Base-by-base conservation (phyloP, 2,329 filamentous ascomycete species). In the Myriosclerotinia duriaeana region DNA sequence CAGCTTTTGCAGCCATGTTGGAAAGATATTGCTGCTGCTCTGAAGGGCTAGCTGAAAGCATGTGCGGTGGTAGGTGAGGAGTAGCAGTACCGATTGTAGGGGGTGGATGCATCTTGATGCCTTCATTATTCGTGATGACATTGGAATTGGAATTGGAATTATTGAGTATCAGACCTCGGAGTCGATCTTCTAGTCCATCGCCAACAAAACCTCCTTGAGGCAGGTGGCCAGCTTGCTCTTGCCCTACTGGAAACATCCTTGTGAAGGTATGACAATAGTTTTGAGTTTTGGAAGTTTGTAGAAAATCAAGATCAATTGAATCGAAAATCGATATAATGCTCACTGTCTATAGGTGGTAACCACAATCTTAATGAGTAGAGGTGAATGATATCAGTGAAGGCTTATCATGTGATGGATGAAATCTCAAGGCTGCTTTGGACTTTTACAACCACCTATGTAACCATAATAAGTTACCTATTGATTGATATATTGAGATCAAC, bases 91-190 rank as follows among this genome's bases (percentile, higher is more conserved):
- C 30, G 67, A 52, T 54, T 63, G 67, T 50, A 34, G 42, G 38
- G 70, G 40, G 76, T 72, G 65, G 70, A 68, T 67, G 73, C 66
- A 67, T 75, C n/a, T 67, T 62, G 15, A 63, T 15, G 50, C 26
- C 40, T 12, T 53, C 17, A 30, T 66, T 55, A 36, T 60, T 50
- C n/a, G 58, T 61, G 30, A 12, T 36, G 42, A 66, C 34, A 48
- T 66, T 76, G 59, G 79, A 77, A 73, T 86, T 36, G 42, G 64
- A 22, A 48, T 66, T 76, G 59, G 79, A 77, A 73, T 86, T 85
- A 69, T 79, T 81, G 60, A 90, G 78, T 40, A 88, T 88, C 76
- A 90, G 82, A 67, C 79, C 80, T 55, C 86, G 83, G 50, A 90
- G 77, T 64, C 82, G 84, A 60, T 84, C 80, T 73, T 90, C 87